Evolutionary conservation across 805 yeast genomes (phyloP).

Genomic region (Metschnikowia colocasiae): DNA sequence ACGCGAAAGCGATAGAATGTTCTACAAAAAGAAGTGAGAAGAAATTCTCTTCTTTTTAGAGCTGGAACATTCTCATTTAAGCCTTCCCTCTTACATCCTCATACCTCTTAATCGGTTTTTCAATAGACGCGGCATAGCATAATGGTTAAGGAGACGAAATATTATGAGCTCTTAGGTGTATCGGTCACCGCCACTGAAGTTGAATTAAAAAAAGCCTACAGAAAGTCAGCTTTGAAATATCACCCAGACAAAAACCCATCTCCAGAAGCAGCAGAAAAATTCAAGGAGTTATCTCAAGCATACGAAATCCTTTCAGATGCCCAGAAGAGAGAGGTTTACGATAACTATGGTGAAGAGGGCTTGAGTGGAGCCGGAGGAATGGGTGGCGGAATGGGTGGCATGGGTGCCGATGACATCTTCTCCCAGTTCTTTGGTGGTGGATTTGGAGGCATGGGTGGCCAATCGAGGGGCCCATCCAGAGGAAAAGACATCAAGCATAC

Average conservation of each 20-base stretch:
- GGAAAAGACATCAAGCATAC: constrained; percentile 92
- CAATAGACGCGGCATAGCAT: background rate
- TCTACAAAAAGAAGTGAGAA: constrained; percentile 16
- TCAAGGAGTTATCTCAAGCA: constrained; percentile 85
- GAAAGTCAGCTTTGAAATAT: constrained; percentile 73
- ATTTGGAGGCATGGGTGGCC: constrained; percentile 51
- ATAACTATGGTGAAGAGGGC: constrained; percentile 91
- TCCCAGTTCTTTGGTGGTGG: constrained; percentile 79
- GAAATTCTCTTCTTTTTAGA: constrained; percentile 16
- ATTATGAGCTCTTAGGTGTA: constrained; percentile 72
- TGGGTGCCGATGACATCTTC: constrained; percentile 70
- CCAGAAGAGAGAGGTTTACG: constrained; percentile 86
- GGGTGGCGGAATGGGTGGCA: constrained; percentile 43
- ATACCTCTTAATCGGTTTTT: background rate
- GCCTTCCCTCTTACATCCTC: background rate
- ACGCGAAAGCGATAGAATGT: constrained; percentile 20
- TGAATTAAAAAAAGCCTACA: constrained; percentile 78
- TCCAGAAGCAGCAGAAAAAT: constrained; percentile 92
- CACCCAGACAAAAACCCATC: constrained; percentile 67
- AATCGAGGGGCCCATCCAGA: constrained; percentile 77
- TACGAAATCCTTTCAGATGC: constrained; percentile 84
- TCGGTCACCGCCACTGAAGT: constrained; percentile 62
- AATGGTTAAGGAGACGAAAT: constrained; percentile 80
- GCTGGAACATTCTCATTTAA: constrained; percentile 1
- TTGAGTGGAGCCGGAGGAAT: constrained; percentile 45